Evolutionary conservation across 805 yeast genomes (phyloP), one percentile per base, ranked within the genome.

Genomic region (Starmerella tilneyi): DNA sequence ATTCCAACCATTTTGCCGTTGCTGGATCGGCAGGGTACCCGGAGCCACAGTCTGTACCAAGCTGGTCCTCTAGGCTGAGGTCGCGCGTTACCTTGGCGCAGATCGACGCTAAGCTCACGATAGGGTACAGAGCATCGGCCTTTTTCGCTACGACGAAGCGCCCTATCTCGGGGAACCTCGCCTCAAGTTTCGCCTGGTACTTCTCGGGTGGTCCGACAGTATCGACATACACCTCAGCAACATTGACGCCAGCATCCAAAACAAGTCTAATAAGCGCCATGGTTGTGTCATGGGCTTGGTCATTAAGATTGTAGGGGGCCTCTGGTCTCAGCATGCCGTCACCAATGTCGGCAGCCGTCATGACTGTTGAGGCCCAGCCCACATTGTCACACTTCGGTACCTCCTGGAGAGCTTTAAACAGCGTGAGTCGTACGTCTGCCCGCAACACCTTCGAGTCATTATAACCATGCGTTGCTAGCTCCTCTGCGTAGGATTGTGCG

Each of bases 11-110:
- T 29, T 56, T 56, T n/a, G 74, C 71, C 0, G 99, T 89, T 50
- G 76, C 75, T 3, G 96, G 94, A 62, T 92, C 98, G 3, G 88
- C 75, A 0, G 98, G 97, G 61, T 92, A 92, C 1, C 98, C 98
- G 0, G 94, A 83, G 1, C 98, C 98, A 65, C 79, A 76, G 24
- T 63, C 66, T 43, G 54, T 59, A 6, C 32, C 44, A 9, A 69
- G 54, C 30, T 58, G 62, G 13, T 49, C 55, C 16, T 52, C 55
- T 49, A 82, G 63, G 33, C 74, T 71, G 37, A 74, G 63, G 61
- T 92, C 99, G 58, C 99, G 73, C 0, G 97, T 86, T 6, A 92
- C 98, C 60, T 92, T 92, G 9, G 99, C 99, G 37, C 88, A 88
- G 39, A 92, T 84, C 17, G 94, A 81, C 0, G 98, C 99, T 1